Evolutionary conservation across 2,329 filamentous ascomycete genomes (phyloP).

Genomic region (Xylariaceae sp.): DNA sequence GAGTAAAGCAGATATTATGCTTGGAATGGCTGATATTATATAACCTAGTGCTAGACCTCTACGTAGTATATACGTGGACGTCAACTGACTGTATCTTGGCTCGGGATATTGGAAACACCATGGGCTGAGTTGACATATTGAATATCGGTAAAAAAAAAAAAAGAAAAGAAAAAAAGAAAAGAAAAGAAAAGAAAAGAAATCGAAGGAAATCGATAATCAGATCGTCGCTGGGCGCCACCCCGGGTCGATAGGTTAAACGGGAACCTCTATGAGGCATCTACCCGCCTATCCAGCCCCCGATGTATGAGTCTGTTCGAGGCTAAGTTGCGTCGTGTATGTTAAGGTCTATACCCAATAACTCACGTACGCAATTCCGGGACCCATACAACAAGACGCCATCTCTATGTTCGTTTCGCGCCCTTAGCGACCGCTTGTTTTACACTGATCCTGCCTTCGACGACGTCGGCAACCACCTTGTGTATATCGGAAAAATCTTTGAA

Average conservation of each 20-base stretch:
- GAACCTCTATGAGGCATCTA: constrained; percentile 10
- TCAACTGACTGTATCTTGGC: background rate
- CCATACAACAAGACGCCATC: background rate
- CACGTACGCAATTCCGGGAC: background rate
- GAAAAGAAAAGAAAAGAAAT: background rate
- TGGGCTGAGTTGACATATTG: background rate
- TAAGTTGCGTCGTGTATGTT: constrained; percentile 1
- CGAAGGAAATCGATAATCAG: background rate
- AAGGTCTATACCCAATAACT: constrained; percentile 4
- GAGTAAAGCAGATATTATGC: constrained; percentile 45
- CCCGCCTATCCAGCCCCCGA: constrained; percentile 6
- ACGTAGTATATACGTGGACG: background rate
- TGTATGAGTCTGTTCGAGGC: constrained; percentile 1
- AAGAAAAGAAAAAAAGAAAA: background rate
- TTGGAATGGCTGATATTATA: background rate
- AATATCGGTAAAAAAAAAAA: background rate
- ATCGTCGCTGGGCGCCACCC: background rate
- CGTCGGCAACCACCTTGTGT: constrained; percentile 68
- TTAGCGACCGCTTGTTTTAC: constrained; percentile 63
- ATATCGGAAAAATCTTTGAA: constrained; percentile 84
- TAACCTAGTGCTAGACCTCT: background rate
- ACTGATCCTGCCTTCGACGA: constrained; percentile 66
- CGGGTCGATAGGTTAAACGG: background rate
- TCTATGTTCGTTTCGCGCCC: constrained; percentile 30
- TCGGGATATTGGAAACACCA: background rate